phyloP scores from a whole-genome alignment of 73 alveolate genomes.

The Tetrahymena elliotti region DNA sequence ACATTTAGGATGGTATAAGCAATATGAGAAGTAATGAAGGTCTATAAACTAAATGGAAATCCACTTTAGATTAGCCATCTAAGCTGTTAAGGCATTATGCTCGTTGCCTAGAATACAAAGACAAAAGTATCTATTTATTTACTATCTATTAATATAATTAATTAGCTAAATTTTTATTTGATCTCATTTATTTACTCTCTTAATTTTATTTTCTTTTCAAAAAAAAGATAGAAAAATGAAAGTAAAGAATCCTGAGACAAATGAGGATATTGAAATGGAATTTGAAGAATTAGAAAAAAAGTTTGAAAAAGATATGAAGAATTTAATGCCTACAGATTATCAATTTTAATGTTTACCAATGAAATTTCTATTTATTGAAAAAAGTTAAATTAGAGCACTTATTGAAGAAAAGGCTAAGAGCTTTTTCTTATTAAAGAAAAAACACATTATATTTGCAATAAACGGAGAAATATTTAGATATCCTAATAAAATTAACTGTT shows the following conservation, averaged over 20 bases:
- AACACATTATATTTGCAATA: not conserved
- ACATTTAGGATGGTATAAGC: not conserved
- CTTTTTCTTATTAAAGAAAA: not conserved
- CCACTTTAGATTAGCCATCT: not conserved
- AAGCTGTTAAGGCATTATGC: not conserved
- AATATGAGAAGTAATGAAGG: not conserved
- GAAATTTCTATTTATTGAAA: not conserved
- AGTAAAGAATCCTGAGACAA: not conserved
- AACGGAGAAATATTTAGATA: not conserved
- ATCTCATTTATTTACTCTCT: not conserved
- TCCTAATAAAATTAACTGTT: not conserved
- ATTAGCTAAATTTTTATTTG: not conserved
- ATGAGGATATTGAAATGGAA: not conserved
- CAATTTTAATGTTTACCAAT: not conserved
- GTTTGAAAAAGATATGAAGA: not conserved
- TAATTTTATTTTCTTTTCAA: not conserved
- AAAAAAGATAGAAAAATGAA: not conserved
- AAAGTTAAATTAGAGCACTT: not conserved
- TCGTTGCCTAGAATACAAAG: not conserved
- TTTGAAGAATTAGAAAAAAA: not conserved
- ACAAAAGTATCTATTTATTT: not conserved
- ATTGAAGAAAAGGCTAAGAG: not conserved
- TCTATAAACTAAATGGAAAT: not conserved
- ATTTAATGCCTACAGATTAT: not conserved
- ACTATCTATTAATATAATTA: not conserved